Percentiles rank a stretch among this genome's conserved stretches.
phyloP scores from a whole-genome alignment of 441 rosid genomes.

The Brassica hybrid region DNA sequence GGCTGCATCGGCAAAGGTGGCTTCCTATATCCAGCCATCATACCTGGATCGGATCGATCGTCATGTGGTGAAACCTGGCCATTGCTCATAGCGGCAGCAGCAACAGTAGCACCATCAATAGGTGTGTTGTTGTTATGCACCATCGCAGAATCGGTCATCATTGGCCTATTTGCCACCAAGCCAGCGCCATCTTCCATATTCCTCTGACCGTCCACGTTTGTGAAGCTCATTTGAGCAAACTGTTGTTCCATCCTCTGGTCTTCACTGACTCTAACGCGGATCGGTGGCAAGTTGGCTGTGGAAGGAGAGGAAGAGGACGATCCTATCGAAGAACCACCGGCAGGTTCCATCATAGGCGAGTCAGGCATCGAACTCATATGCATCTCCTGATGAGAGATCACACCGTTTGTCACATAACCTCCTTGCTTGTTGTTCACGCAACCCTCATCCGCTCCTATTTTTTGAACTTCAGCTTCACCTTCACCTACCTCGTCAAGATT shows the following conservation, averaged over 20 bases:
- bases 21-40: constrained; percentile 46
- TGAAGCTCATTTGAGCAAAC: constrained; percentile 50
- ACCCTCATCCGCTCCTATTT: constrained; percentile 25
- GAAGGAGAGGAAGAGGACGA: constrained; percentile 62
- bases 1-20: constrained; percentile 66
- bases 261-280: constrained; percentile 53
- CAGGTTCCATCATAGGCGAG: constrained; percentile 49
- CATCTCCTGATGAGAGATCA: constrained; percentile 46
- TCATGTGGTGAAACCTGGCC: constrained; percentile 46
- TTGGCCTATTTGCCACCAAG: constrained; percentile 36
- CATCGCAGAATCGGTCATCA: background rate
- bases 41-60: constrained; percentile 57
- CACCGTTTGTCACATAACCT: constrained; percentile 26
- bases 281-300: constrained; percentile 58
- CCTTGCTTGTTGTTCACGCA: constrained; percentile 33
- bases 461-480: constrained; percentile 36
- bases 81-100: background rate
- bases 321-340: constrained; percentile 22
- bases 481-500: constrained; percentile 49
- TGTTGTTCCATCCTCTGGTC: constrained; percentile 56
- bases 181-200: constrained; percentile 44
- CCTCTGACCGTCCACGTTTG: constrained; percentile 39
- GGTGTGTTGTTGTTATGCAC: constrained; percentile 17
- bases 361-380: constrained; percentile 55
- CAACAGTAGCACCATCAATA: constrained; percentile 36